phyloP scores from a whole-genome alignment of 75 land plant species.

The Selaginella moellendorffii region DNA sequence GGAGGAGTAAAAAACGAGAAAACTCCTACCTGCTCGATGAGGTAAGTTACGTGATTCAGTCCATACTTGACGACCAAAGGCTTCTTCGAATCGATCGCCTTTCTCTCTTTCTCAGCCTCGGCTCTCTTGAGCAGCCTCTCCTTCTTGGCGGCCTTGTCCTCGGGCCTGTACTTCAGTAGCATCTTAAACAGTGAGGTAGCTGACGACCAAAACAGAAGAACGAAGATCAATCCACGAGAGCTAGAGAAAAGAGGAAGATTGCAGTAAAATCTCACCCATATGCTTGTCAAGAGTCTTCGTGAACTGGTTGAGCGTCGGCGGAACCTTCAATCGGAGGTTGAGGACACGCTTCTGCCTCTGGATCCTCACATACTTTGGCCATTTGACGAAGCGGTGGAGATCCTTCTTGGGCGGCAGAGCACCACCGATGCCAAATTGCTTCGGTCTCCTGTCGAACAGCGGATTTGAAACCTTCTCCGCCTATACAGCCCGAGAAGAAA shows the following conservation, averaged over 20 bases:
- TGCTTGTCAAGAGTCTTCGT: slow-evolving; percentile 52
- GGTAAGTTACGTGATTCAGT: slow-evolving; percentile 55
- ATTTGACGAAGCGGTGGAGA: slow-evolving; percentile 44
- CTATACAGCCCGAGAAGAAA: too few species aligned
- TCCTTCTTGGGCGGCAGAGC: slow-evolving; percentile 53
- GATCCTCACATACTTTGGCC: slow-evolving; percentile 44
- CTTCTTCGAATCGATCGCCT: slow-evolving; percentile 37
- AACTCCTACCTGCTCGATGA: slow-evolving; percentile 45
- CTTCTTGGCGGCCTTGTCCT: slow-evolving; percentile 51
- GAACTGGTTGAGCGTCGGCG: slow-evolving; percentile 50
- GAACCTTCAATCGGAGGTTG: slow-evolving; percentile 46
- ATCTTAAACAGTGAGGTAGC: slow-evolving; percentile 50
- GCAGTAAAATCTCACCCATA: slow-evolving; percentile 24
- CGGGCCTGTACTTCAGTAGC: slow-evolving; percentile 63
- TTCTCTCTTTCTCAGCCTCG: slow-evolving; percentile 50
- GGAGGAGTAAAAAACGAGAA: not conserved
- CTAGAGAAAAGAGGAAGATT: not conserved
- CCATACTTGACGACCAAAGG: slow-evolving; percentile 64
- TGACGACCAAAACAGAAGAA: slow-evolving; percentile 3
- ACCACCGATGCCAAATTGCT: slow-evolving; percentile 51
- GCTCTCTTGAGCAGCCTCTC: slow-evolving; percentile 53
- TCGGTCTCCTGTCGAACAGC: slow-evolving; percentile 48
- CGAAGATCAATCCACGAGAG: not conserved
- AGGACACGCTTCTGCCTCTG: slow-evolving; percentile 43
- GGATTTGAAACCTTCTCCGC: slow-evolving; percentile 43